Percentiles rank a stretch among this genome's conserved stretches.
Evolutionary conservation across 176 grass and related monocot species (phyloP).

Genomic region (Secale cereale): DNA sequence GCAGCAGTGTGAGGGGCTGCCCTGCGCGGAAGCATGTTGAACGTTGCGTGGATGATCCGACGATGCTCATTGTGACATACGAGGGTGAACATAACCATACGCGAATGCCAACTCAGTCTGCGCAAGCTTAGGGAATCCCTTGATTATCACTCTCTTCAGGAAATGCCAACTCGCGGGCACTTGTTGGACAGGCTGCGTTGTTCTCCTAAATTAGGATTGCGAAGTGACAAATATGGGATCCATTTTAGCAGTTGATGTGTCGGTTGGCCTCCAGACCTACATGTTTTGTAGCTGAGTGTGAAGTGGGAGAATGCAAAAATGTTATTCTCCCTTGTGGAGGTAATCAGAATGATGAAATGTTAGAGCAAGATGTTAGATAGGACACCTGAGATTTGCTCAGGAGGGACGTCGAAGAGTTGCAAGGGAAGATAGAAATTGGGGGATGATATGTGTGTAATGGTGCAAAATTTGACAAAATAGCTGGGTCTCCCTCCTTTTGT

Average conservation of each 20-base stretch:
- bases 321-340: constrained; percentile 17
- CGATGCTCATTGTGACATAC: constrained; percentile 88
- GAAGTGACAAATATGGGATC: not conserved
- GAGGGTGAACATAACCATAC: constrained; percentile 87
- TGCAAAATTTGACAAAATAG: not conserved
- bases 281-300: constrained; percentile 18
- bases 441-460: constrained; percentile 8
- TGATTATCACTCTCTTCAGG: not conserved
- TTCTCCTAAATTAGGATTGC: constrained; percentile 17
- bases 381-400: constrained; percentile 20
- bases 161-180: not conserved
- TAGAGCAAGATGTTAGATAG: constrained; percentile 14
- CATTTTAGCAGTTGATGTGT: constrained; percentile 23
- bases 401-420: constrained; percentile 4
- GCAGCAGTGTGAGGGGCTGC: constrained; percentile 81
- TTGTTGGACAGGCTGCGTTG: not conserved
- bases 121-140: constrained; percentile 36
- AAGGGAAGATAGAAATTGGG: constrained; percentile 24
- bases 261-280: constrained; percentile 18
- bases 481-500: not conserved
- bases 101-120: constrained; percentile 39
- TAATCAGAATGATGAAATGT: constrained; percentile 19
- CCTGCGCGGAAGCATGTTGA: constrained; percentile 85
- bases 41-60: constrained; percentile 66
- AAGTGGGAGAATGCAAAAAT: not conserved